These are phyloP conservation scores for Oldenlandia corymbosa DNA, from an alignment of 257 asterid genomes.

Conservation along the genomic window DNA sequence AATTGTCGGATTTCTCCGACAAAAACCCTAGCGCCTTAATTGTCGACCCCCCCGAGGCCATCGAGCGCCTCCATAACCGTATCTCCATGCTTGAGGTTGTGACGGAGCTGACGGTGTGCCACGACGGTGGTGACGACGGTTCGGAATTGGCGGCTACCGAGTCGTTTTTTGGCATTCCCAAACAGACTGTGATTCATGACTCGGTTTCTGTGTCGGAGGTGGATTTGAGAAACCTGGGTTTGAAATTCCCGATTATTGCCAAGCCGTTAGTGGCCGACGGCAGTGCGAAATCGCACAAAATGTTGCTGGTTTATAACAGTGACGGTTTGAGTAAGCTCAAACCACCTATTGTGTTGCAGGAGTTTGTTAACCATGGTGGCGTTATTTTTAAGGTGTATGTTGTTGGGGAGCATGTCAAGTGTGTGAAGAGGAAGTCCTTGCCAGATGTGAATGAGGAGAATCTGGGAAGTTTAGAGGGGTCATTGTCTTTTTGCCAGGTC, in stretches of 20 bases:
- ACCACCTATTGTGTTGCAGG: slow-evolving; percentile 70
- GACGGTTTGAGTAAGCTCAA: slow-evolving; percentile 60
- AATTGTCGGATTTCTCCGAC: slow-evolving; percentile 40
- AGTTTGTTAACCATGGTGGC: slow-evolving; percentile 73
- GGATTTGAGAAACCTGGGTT: slow-evolving; percentile 34
- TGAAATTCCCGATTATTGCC: slow-evolving; percentile 65
- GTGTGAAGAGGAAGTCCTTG: slow-evolving; percentile 68
- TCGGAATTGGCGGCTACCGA: background rate
- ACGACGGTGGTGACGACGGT: background rate
- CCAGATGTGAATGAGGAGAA: slow-evolving; percentile 61
- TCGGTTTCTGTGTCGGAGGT: slow-evolving; percentile 31
- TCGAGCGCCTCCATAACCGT: slow-evolving; percentile 63
- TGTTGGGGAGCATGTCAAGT: slow-evolving; percentile 65
- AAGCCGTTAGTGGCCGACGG: slow-evolving; percentile 77
- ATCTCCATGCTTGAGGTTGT: slow-evolving; percentile 69
- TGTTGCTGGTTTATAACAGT: slow-evolving; percentile 49
- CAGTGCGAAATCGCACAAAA: slow-evolving; percentile 68
- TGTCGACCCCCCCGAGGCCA: slow-evolving; percentile 58
- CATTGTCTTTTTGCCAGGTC: slow-evolving; percentile 51
- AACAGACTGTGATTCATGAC: slow-evolving; percentile 51
- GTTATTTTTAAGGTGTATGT: slow-evolving; percentile 76
- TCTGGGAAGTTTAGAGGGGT: slow-evolving; percentile 35
- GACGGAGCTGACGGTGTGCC: slow-evolving; percentile 27
- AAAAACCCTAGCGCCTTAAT: slow-evolving; percentile 41
- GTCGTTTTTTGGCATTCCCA: slow-evolving; percentile 56